Percentiles rank a stretch among this genome's conserved stretches.
phyloP scores from a whole-genome alignment of 805 yeast genomes.

The Debaryomyces hansenii region DNA sequence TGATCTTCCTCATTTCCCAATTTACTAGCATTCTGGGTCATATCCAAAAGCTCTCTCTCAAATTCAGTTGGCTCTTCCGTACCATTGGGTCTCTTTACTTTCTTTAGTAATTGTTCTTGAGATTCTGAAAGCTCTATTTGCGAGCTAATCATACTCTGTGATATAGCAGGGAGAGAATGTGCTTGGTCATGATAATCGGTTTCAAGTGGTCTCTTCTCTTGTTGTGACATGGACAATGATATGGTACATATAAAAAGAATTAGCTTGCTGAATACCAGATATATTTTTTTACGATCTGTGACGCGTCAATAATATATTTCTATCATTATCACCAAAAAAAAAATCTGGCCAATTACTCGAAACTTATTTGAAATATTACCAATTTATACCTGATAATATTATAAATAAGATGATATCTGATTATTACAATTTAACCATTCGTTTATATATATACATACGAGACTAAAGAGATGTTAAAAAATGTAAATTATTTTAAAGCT shows the following conservation, averaged over 20 bases:
- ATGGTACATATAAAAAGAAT: not conserved
- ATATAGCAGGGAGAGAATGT: conserved; percentile 34
- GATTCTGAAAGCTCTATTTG: conserved; percentile 26
- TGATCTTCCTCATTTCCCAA: conserved; percentile 36
- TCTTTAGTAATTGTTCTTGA: conserved; percentile 35
- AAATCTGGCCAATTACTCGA: no score
- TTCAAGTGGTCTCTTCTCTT: conserved; percentile 11
- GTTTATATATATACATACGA: no score
- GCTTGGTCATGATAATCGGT: conserved; percentile 21
- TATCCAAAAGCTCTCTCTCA: conserved; percentile 37
- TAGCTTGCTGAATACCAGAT: not conserved
- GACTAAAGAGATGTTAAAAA: no score
- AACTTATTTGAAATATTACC: no score
- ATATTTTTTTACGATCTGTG: not conserved
- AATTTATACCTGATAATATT: no score
- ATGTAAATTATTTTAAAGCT: no score
- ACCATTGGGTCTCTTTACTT: conserved; percentile 31
- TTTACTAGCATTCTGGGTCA: conserved; percentile 30
- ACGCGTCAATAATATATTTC: not conserved
- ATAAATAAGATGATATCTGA: no score
- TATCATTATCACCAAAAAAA: no score
- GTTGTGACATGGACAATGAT: conserved; percentile 6
- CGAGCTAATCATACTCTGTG: conserved; percentile 16
- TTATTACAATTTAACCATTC: no score
- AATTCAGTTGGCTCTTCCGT: conserved; percentile 41